phyloP scores from a whole-genome alignment of 768 basidiomycete species.

The Suillus clintonianus region DNA sequence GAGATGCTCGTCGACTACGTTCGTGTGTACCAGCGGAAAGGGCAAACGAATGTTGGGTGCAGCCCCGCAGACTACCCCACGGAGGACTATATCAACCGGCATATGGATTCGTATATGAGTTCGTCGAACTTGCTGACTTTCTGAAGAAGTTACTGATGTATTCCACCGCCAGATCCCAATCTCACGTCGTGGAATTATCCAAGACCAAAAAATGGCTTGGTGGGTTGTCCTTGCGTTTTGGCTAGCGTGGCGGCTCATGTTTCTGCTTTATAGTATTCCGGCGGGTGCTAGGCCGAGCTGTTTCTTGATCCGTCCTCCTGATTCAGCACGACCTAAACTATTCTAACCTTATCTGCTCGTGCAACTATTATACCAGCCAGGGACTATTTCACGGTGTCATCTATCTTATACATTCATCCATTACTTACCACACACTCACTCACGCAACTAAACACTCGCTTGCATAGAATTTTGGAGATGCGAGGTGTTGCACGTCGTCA shows the following conservation, averaged over 20 bases:
- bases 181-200: constrained; percentile 44
- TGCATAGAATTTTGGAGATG: neutral
- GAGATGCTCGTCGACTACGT: constrained; percentile 60
- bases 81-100: constrained; percentile 43
- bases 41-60: constrained; percentile 48
- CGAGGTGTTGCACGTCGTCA: neutral
- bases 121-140: constrained; percentile 26
- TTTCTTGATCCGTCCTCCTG: neutral
- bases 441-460: neutral
- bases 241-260: neutral
- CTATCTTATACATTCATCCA: neutral
- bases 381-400: neutral
- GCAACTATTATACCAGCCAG: neutral
- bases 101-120: constrained; percentile 62
- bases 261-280: constrained; percentile 3
- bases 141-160: neutral
- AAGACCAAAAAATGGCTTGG: constrained; percentile 40
- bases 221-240: constrained; percentile 5
- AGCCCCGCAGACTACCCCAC: constrained; percentile 51
- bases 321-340: neutral
- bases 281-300: constrained; percentile 4
- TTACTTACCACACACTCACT: neutral
- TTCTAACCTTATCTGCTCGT: neutral
- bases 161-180: constrained; percentile 38
- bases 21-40: constrained; percentile 56